Percentiles rank a stretch among this genome's conserved stretches.
Conservation (phyloP, 2,329 filamentous ascomycete genomes). For the Lachnellula willkommii region DNA sequence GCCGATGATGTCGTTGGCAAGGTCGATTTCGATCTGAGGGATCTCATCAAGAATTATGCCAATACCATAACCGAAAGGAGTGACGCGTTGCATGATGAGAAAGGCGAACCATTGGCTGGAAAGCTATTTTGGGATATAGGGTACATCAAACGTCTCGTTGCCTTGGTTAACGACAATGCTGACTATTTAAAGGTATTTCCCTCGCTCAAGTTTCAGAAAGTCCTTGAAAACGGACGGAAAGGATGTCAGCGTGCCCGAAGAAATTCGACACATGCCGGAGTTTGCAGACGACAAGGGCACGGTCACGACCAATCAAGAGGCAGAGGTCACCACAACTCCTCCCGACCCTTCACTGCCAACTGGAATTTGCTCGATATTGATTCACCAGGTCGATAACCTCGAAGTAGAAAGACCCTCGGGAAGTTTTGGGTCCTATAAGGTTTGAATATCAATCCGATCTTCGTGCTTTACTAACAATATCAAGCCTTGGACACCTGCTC, state of each 20-base stretch:
- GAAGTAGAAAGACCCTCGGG: conserved; percentile 14
- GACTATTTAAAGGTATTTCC: conserved; percentile 6
- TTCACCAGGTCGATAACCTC: conserved; percentile 18
- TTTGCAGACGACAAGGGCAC: conserved; percentile 16
- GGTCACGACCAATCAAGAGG: conserved; percentile 14
- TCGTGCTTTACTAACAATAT: too few relatives aligned
- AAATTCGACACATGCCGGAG: conserved; percentile 13
- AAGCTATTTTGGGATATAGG: conserved; percentile 18
- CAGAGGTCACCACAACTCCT: conserved; percentile 16
- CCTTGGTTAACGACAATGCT: too few relatives aligned
- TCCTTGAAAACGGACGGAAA: conserved; percentile 15
- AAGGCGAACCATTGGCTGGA: conserved; percentile 12
- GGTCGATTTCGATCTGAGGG: conserved; percentile 15
- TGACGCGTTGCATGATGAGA: conserved; percentile 14
- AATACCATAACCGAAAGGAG: conserved; percentile 12
- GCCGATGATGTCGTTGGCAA: conserved; percentile 18
- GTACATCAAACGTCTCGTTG: too few relatives aligned
- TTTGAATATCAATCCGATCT: too few relatives aligned
- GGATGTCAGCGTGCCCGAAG: conserved; percentile 11
- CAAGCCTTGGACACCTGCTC: conserved; percentile 17
- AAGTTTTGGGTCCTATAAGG: conserved; percentile 12
- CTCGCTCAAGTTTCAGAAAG: conserved; percentile 12
- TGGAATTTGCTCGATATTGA: conserved; percentile 18
- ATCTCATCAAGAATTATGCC: conserved; percentile 17
- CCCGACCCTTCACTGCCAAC: conserved; percentile 16